Evolutionary conservation across 768 basidiomycete species (phyloP).

Genomic region (Fistulinella prunicolor): DNA sequence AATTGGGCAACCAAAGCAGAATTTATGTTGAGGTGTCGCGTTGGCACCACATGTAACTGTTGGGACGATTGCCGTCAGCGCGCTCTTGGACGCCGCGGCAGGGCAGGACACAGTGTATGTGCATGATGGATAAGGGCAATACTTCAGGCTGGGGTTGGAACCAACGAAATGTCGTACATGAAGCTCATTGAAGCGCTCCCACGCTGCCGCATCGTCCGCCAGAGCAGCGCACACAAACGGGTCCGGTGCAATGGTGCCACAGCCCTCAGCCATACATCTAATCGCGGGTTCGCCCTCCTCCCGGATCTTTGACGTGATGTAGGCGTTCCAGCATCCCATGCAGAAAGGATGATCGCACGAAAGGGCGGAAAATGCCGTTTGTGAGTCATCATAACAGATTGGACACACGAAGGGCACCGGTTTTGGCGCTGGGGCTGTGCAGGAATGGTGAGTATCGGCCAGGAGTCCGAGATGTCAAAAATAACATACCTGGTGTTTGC

Average conservation of each 20-base stretch:
- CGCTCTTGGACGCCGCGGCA: slow-evolving; percentile 69
- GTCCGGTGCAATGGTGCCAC: slow-evolving; percentile 63
- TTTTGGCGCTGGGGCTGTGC: slow-evolving; percentile 25
- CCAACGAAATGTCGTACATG: slow-evolving; percentile 88
- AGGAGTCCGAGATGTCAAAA: neutral
- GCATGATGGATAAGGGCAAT: slow-evolving; percentile 94
- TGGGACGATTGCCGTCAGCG: slow-evolving; percentile 78
- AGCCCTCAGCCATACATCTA: slow-evolving; percentile 80
- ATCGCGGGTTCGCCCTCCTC: slow-evolving; percentile 74
- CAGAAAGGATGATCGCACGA: slow-evolving; percentile 87
- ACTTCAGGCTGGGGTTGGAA: slow-evolving; percentile 79
- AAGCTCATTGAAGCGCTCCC: slow-evolving; percentile 79
- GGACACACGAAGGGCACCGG: slow-evolving; percentile 77
- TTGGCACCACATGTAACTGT: slow-evolving; percentile 81
- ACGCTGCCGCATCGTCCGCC: slow-evolving; percentile 50
- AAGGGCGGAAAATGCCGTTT: slow-evolving; percentile 67
- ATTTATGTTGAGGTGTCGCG: slow-evolving; percentile 58
- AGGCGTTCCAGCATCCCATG: slow-evolving; percentile 79
- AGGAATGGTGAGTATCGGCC: neutral
- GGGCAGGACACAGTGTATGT: slow-evolving; percentile 91
- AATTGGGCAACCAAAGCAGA: slow-evolving; percentile 93
- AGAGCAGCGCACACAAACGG: slow-evolving; percentile 57
- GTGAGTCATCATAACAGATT: slow-evolving; percentile 85
- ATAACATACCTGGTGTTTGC: slow-evolving; percentile 24
- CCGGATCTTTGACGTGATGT: slow-evolving; percentile 74